A percentile compares a stretch with the other conserved stretches of the same genome.
Conservation (phyloP, 345 rosid genomes). For the Hypericum perforatum region DNA sequence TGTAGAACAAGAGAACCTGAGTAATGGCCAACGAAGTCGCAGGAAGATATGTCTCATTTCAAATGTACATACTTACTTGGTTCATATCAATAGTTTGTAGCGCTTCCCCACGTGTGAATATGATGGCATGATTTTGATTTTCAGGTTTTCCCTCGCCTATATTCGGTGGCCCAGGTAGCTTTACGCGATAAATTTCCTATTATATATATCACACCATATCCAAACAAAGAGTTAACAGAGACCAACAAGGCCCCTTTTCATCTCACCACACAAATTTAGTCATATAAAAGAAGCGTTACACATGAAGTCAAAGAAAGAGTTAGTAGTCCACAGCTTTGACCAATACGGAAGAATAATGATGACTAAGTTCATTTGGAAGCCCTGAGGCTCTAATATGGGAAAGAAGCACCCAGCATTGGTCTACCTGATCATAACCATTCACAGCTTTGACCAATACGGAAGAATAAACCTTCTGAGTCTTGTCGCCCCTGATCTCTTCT, state of each 20-base stretch:
- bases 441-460: slow-evolving; percentile 84
- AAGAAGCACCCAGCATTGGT: too few species aligned
- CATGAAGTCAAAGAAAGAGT: too few species aligned
- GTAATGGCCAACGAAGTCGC: slow-evolving; percentile 4
- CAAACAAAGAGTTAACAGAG: neutral
- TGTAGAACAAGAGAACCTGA: slow-evolving; percentile 25
- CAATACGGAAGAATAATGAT: too few species aligned
- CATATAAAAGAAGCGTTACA: too few species aligned
- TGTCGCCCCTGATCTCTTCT: slow-evolving; percentile 46
- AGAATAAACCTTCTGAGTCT: slow-evolving; percentile 51
- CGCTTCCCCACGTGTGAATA: slow-evolving; percentile 95
- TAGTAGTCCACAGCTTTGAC: too few species aligned
- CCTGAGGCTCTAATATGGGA: too few species aligned
- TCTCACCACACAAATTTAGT: too few species aligned
- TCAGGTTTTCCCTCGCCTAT: slow-evolving; percentile 99
- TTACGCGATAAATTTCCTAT: slow-evolving; percentile 79
- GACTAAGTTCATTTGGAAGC: too few species aligned
- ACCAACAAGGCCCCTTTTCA: too few species aligned
- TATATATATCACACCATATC: slow-evolving; percentile 5
- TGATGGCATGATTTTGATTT: slow-evolving; percentile 87
- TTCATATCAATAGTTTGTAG: slow-evolving; percentile 96
- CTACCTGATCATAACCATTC: slow-evolving; percentile 69
- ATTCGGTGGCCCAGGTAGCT: slow-evolving; percentile 90
- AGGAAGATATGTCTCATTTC: slow-evolving; percentile 6
- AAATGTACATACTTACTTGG: slow-evolving; percentile 44